Conservation (phyloP, 169 alveolate species). For the Eimeria necatrix region DNA sequence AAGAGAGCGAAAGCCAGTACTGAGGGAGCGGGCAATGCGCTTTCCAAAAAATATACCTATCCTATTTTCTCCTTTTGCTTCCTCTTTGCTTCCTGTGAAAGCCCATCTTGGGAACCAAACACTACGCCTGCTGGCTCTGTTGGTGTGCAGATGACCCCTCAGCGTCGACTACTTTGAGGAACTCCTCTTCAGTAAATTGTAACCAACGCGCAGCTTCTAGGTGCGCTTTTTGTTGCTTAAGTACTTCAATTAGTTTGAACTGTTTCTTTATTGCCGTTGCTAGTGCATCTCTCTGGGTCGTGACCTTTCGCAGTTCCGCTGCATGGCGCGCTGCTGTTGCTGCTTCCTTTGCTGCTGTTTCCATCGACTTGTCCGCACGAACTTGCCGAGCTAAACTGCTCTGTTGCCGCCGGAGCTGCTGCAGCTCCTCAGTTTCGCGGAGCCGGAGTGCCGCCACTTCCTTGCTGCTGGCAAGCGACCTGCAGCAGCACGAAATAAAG, state of each 20-base stretch:
- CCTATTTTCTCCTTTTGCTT: too few species aligned
- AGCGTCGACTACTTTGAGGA: slow-evolving; percentile 73
- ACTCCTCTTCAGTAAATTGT: slow-evolving; percentile 93
- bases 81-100: too few species aligned
- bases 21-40: too few species aligned
- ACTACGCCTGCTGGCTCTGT: neutral
- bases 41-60: too few species aligned
- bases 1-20: too few species aligned
- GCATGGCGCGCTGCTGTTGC: slow-evolving; percentile 48
- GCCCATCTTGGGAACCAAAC: neutral
- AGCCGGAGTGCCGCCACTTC: slow-evolving; percentile 40
- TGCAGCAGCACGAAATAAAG: neutral
- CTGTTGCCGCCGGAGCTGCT: slow-evolving; percentile 48
- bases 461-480: slow-evolving; percentile 43
- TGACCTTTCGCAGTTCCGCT: slow-evolving; percentile 74
- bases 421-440: slow-evolving; percentile 21
- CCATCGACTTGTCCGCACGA: slow-evolving; percentile 45
- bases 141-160: slow-evolving; percentile 36
- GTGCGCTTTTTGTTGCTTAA: slow-evolving; percentile 92
- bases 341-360: slow-evolving; percentile 42
- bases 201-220: slow-evolving; percentile 92
- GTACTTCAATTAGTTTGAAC: slow-evolving; percentile 90
- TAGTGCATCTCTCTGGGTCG: slow-evolving; percentile 88
- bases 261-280: slow-evolving; percentile 91
- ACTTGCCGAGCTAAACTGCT: slow-evolving; percentile 55